Base-by-base conservation (phyloP, 176 grass and related monocot species). In the Bolboschoenus planiculmis region DNA sequence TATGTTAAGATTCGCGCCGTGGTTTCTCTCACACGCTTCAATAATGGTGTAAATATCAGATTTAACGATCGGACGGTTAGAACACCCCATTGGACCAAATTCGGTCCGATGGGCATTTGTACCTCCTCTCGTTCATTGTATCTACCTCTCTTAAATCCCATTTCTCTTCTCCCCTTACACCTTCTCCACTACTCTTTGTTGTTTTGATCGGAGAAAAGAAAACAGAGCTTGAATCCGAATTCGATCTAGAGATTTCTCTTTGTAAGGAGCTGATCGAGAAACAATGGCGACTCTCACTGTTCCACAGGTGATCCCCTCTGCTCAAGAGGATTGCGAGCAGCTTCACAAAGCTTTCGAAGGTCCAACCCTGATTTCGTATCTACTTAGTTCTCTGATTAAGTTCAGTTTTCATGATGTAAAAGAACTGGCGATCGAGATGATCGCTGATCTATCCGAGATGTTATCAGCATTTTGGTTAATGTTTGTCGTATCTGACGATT, bases 321-420 rank as follows among this genome's bases (percentile, higher is more conserved):
- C 90, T 68, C 84, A 30, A 53, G 92, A 95, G 55, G 95, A 98
- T 85, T 87, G 87, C 88, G 92, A 98, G 46, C 89, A 90, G 58
- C 90, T 98, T 53, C 95, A 87, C 85, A 93, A 93, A 81, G 95
- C 92, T 37, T 95, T 98, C 80, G 59, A 93, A 91, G 95, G 95
- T 94, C 27, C 15, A 23, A 20, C 21, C 33, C 6, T 33, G 30
- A 55, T 73, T 29, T 56, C 5, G 44, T 60, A 36, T 35, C 4
- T 4, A 33, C 7, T n/a, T n/a, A n/a, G n/a, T 59, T 59, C 23
- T 9, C 4, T 59, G 8, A n/a, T 59, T 59, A 24, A 9, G 7
- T 29, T n/a, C n/a, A n/a, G n/a, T n/a, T n/a, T n/a, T n/a, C n/a
- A n/a, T n/a, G n/a, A n/a, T n/a, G n/a, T n/a, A n/a, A n/a, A n/a